These are phyloP conservation scores for Trichoderma brevicompactum DNA, from an alignment of 2,329 filamentous ascomycete genomes.

Conservation along the genomic window DNA sequence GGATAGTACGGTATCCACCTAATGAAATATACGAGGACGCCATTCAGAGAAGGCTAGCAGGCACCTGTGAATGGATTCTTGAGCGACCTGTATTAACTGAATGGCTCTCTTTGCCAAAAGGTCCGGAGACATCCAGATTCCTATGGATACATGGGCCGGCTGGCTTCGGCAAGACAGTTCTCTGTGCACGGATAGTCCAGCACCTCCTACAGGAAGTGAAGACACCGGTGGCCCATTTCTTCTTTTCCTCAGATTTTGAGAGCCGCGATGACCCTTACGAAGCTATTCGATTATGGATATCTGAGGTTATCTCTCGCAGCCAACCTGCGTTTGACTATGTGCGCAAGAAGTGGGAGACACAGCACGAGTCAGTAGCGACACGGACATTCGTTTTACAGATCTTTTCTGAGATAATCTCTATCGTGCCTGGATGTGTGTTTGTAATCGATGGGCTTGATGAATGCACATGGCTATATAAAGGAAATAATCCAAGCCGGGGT, in stretches of 20 bases:
- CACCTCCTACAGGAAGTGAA: slow-evolving; percentile 24
- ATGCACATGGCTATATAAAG: too few relatives aligned
- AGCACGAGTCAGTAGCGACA: slow-evolving; percentile 10
- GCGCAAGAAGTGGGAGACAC: background rate
- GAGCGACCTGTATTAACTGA: slow-evolving; percentile 25
- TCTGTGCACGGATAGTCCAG: slow-evolving; percentile 39
- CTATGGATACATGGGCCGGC: slow-evolving; percentile 41
- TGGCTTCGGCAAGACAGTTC: slow-evolving; percentile 43
- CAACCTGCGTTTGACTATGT: slow-evolving; percentile 30
- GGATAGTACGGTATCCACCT: slow-evolving; percentile 28
- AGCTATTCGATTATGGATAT: slow-evolving; percentile 41
- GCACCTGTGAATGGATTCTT: slow-evolving; percentile 40
- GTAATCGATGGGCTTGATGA: too few relatives aligned
- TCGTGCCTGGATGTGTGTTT: too few relatives aligned
- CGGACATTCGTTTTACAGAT: too few relatives aligned
- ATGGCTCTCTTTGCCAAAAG: slow-evolving; percentile 33
- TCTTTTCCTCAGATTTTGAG: slow-evolving; percentile 39
- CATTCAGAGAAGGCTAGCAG: slow-evolving; percentile 31
- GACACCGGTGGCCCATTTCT: slow-evolving; percentile 37
- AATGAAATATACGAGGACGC: slow-evolving; percentile 34
- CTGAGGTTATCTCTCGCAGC: slow-evolving; percentile 31
- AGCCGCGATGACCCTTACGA: slow-evolving; percentile 36
- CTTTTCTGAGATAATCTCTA: too few relatives aligned
- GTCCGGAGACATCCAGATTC: slow-evolving; percentile 24
- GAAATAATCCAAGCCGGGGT: too few relatives aligned